Base-by-base conservation (phyloP, 2,329 filamentous ascomycete genomes). In the Aspergillus puulaauensis region DNA sequence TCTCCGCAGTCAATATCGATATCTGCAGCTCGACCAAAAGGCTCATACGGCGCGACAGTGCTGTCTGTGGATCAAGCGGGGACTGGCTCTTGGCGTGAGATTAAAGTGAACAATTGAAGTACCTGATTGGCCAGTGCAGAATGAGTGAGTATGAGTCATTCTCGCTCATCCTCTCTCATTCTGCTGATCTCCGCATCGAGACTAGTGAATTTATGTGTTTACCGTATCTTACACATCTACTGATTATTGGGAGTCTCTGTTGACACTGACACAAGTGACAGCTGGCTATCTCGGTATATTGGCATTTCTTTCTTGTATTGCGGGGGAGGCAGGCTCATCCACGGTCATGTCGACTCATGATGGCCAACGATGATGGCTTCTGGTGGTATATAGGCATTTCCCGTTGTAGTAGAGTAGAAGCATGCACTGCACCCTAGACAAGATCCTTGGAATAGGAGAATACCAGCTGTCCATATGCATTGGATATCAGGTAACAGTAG, bases 151-250 rank as follows among this genome's bases (percentile, higher is more conserved):
- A 43, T 43, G 40, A 43, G 40, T 43, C 40, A 43, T 43, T 43
- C 40, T 43, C 9, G 40, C 15, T 59, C 57, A 59, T 57, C 44
- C 35, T 59, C 12, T 39, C 54, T 50, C 54, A 31, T 31, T 9
- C 27, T 31, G 27, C 27, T 11, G 27, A 31, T 31, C 48, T 37
- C 11, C 21, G 14, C 8, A 6, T 23, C 15, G 1, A 37, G 35
- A 31, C 35, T 59, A 59, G 43, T n/a, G 9, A 37, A 14, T 56
- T 39, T 37, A n/a, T 9, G 8, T 2, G 1, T 27, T 24, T 37
- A 45, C 56, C 6, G 41, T 17, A 56, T 39, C 31, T 53, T 53
- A 57, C 52, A 59, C 19, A 39, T 54, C 56, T 53, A 57, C 45
- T 41, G 44, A 59, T 23, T 17, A 49, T 56, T 35, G 33, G 52